Evolutionary conservation across 371 early-diverging fungal genomes (phyloP), one percentile per base, ranked within the genome.

Genomic region (Mucor plumbeus): DNA sequence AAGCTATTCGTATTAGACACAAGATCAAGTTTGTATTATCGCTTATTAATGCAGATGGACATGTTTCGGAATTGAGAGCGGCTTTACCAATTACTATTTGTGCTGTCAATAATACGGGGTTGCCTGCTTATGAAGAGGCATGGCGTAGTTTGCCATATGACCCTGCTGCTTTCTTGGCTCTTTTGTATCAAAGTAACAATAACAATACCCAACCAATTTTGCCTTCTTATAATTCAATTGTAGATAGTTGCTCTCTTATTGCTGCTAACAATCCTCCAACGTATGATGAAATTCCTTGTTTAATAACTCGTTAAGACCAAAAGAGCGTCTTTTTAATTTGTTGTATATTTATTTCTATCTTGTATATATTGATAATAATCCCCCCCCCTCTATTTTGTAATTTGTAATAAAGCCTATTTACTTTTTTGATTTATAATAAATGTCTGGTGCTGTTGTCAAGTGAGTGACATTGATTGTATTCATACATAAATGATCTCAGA

Each of bases 1-100:
- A 79, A 21, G 43, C 61, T 5, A 72, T 83, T 19, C 54, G 73
- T n/a, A 73, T 83, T 26, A 72, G 77, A n/a, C 83, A 83, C 43
- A 71, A 71, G 39, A 39, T 77, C 21, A 77, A 77, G 43, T 71
- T 73, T 62, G 63, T 71, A 3, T 21, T 77, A 8, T 73, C 73
- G 9, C 39, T 77, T 4, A 55, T 60, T 4, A 74, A 74, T 44
- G 44, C 56, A 33, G 71, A 68, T 61, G 76, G 83, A 11, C 77
- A 78, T 62, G 55, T 77, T 19, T 76, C 74, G 14, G 79, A 82
- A 60, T 41, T 82, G 31, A 71, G 83, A 2, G 75, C 75, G 1
- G 50, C 74, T 17, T 44, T 80, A 14, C 79, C 79, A 6, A 68
- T 81, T 40, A 65, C 63, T 10, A 75, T 81, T 10, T 78, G 71